phyloP scores from a whole-genome alignment of 352 stramenopile species.

The Phytophthora litchii region DNA sequence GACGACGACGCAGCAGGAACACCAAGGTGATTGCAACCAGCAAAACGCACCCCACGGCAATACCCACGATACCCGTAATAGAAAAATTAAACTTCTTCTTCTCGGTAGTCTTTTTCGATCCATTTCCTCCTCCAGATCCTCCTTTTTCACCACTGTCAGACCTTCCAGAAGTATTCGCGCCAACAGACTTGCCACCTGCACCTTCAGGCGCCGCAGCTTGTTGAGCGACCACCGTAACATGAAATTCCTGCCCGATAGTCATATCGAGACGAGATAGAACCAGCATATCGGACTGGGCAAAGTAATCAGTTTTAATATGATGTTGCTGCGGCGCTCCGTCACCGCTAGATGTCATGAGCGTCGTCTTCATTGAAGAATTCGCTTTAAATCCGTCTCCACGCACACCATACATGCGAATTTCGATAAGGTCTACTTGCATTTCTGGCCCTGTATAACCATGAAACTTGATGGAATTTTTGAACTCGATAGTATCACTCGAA shows the following conservation, averaged over 20 bases:
- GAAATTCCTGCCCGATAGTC: conserved; percentile 55
- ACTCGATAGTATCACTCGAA: conserved; percentile 41
- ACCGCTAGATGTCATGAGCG: conserved; percentile 13
- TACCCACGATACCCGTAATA: conserved; percentile 47
- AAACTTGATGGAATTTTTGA: conserved; percentile 41
- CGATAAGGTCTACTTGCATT: conserved; percentile 56
- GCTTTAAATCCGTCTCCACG: conserved; percentile 44
- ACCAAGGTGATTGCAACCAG: conserved; percentile 46
- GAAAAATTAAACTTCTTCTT: conserved; percentile 36
- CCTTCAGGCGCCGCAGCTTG: conserved; percentile 20
- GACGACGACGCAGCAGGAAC: conserved; percentile 47
- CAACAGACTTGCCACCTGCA: conserved; percentile 25
- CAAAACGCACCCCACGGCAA: conserved; percentile 52
- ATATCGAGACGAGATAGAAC: conserved; percentile 54
- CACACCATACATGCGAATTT: conserved; percentile 69
- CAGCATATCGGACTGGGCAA: conserved; percentile 67
- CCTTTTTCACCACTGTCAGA: conserved; percentile 22
- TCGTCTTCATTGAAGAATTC: conserved; percentile 63
- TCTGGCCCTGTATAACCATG: conserved; percentile 72
- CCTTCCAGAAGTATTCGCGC: conserved; percentile 30
- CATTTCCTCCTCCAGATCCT: conserved; percentile 4
- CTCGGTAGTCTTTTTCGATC: conserved; percentile 5
- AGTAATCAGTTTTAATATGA: conserved; percentile 60
- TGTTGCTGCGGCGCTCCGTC: conserved; percentile 7
- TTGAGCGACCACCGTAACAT: conserved; percentile 44